Evolutionary conservation across 345 rosid genomes (phyloP).

Genomic region (Psidium guajava): DNA sequence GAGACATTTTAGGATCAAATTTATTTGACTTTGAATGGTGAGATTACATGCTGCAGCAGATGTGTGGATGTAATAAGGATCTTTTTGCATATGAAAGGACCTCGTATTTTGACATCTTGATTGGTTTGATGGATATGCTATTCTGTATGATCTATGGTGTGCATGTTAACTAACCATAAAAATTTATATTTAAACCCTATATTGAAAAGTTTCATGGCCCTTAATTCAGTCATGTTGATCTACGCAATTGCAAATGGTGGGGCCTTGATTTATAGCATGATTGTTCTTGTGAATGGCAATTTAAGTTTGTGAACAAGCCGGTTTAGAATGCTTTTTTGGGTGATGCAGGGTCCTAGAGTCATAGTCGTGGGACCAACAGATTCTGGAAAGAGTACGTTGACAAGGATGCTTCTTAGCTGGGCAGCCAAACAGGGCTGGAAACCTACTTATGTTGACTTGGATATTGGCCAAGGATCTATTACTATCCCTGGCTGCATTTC

Average conservation of each 20-base stretch:
- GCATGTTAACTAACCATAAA: neutral
- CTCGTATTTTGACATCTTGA: neutral
- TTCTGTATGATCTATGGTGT: neutral
- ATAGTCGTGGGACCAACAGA: constrained; percentile 86
- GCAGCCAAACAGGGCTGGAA: constrained; percentile 90
- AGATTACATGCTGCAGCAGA: neutral
- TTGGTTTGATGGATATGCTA: neutral
- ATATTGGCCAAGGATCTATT: constrained; percentile 90
- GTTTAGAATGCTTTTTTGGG: neutral
- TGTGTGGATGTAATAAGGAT: neutral
- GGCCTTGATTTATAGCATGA: neutral
- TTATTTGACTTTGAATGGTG: neutral
- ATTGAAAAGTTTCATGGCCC: neutral
- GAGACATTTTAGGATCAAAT: neutral
- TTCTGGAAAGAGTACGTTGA: constrained; percentile 88
- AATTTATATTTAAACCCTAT: neutral
- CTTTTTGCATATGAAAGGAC: neutral
- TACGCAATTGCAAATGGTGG: neutral
- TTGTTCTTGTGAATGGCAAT: neutral
- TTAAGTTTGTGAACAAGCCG: neutral
- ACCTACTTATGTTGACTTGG: constrained; percentile 77
- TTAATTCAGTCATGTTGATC: neutral
- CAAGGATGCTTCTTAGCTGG: constrained; percentile 96
- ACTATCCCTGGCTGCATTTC: constrained; percentile 81
- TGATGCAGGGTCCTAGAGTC: constrained; percentile 69